A percentile compares a stretch with the other conserved stretches of the same genome.
phyloP scores from a whole-genome alignment of 495 filamentous ascomycete species.

The Podospora pseudoanserina region DNA sequence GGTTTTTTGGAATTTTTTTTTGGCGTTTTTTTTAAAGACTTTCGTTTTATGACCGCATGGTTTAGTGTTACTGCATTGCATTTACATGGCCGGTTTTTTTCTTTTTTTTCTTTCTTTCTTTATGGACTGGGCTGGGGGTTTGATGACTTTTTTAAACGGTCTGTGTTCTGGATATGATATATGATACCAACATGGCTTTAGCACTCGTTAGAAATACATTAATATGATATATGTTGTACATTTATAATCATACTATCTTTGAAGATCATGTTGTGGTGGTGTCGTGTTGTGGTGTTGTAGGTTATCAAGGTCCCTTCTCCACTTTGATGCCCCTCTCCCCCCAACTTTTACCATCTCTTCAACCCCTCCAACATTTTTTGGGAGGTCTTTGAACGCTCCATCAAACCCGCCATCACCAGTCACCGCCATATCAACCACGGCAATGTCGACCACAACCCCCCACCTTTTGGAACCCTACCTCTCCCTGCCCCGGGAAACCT shows the following conservation, averaged over 20 bases:
- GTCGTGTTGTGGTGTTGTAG: not conserved
- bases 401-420: not conserved
- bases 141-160: not conserved
- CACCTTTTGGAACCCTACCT: slow-evolving; percentile 67
- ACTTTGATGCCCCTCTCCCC: not conserved
- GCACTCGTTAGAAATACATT: not conserved
- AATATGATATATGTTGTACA: not conserved
- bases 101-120: not conserved
- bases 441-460: slow-evolving; percentile 39
- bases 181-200: slow-evolving; percentile 2
- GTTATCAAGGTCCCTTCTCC: not conserved
- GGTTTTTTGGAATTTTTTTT: not conserved
- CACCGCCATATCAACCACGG: slow-evolving; percentile 2
- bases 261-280: not conserved
- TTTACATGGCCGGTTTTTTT: not conserved
- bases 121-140: not conserved
- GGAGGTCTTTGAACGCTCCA: not conserved
- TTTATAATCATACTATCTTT: not conserved
- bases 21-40: not conserved
- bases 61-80: not conserved
- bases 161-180: not conserved
- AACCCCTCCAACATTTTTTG: not conserved
- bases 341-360: not conserved
- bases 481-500: slow-evolving; percentile 29
- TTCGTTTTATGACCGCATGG: not conserved